phyloP scores from a whole-genome alignment of 805 yeast genomes.

The Wickerhamiella hasegawae region DNA sequence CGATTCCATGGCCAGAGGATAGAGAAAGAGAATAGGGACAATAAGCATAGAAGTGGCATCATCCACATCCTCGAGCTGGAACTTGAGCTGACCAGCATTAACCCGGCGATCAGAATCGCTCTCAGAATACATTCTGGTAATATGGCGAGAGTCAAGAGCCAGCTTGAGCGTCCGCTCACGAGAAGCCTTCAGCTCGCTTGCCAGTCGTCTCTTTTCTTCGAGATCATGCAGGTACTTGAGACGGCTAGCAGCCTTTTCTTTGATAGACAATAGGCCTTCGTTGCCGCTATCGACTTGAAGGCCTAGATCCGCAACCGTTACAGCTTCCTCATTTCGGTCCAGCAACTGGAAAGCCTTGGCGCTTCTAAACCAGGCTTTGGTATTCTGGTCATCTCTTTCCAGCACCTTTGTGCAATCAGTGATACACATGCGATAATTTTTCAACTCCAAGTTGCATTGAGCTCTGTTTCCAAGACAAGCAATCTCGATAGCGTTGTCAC shows the following conservation, averaged over 20 bases:
- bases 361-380: conserved; percentile 76
- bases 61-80: conserved; percentile 16
- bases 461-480: conserved; percentile 71
- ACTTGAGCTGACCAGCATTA: conserved; percentile 26
- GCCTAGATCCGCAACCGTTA: conserved; percentile 35
- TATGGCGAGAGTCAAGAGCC: conserved; percentile 47
- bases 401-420: conserved; percentile 71
- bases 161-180: conserved; percentile 25
- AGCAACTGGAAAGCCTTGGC: conserved; percentile 64
- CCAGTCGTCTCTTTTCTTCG: conserved; percentile 20
- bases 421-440: conserved; percentile 72
- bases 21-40: conserved; percentile 67
- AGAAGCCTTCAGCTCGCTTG: conserved; percentile 8
- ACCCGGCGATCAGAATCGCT: conserved; percentile 22
- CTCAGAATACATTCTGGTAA: conserved; percentile 22
- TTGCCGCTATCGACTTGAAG: conserved; percentile 43
- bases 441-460: conserved; percentile 74
- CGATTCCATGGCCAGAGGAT: conserved; percentile 72
- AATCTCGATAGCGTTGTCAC: conserved; percentile 19
- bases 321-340: conserved; percentile 56
- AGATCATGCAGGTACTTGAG: conserved; percentile 13
- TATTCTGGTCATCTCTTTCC: conserved; percentile 37
- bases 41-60: conserved; percentile 51
- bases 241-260: conserved; percentile 25
- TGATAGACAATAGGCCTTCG: conserved; percentile 34